A percentile compares a stretch with the other conserved stretches of the same genome.
Evolutionary conservation across 2,329 filamentous ascomycete genomes (phyloP).

Genomic region (Colletotrichum tropicale): DNA sequence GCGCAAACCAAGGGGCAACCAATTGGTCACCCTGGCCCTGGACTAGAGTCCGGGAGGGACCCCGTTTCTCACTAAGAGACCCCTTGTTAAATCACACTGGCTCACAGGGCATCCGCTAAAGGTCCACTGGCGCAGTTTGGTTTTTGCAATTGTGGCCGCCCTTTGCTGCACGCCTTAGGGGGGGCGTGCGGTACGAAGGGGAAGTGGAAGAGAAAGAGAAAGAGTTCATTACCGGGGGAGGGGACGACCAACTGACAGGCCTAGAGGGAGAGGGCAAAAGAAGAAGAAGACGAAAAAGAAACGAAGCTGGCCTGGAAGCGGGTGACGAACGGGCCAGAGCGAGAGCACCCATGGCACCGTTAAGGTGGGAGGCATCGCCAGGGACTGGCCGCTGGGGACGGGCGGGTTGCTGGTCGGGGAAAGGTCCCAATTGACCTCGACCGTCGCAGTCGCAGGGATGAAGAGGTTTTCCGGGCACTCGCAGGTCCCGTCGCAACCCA

Average conservation of each 20-base stretch:
- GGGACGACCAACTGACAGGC: not conserved
- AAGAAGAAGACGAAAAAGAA: not conserved
- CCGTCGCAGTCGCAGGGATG: not conserved
- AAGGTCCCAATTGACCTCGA: not conserved
- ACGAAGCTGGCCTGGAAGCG: not conserved
- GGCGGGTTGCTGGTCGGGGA: not conserved
- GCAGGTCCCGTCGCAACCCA: not conserved
- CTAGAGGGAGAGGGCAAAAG: not conserved
- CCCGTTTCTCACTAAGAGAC: not conserved
- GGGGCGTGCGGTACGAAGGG: not conserved
- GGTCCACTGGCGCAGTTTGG: not conserved
- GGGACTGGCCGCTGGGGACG: not conserved
- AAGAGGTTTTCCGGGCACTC: not conserved
- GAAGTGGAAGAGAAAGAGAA: not conserved
- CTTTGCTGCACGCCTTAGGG: not conserved
- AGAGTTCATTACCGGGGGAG: not conserved
- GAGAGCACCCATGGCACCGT: not conserved
- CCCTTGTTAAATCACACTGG: constrained; percentile 2
- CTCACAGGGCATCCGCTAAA: constrained; percentile 3
- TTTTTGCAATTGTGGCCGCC: not conserved
- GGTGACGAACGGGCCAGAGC: not conserved
- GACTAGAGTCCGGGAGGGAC: not conserved
- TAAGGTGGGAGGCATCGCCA: not conserved
- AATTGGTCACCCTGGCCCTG: not conserved
- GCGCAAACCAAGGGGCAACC: not conserved